Evolutionary conservation across 257 asterid genomes (phyloP).

Genomic region (Solanum piurae): DNA sequence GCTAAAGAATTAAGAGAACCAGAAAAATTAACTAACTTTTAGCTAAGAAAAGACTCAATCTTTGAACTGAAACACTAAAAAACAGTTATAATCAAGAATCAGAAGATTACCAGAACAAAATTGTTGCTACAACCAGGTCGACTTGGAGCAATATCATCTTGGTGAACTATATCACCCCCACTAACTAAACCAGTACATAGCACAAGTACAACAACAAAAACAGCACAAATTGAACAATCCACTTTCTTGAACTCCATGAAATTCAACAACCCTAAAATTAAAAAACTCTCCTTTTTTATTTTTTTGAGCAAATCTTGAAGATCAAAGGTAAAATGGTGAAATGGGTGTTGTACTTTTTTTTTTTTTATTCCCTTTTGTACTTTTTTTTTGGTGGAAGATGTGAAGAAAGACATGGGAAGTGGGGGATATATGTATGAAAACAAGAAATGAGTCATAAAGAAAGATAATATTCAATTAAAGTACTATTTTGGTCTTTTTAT

Average conservation of each 20-base stretch:
- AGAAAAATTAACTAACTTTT: neutral
- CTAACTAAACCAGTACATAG: slow-evolving; percentile 27
- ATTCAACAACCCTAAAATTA: neutral
- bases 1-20: neutral
- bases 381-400: slow-evolving; percentile 1
- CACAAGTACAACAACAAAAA: slow-evolving; percentile 26
- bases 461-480: neutral
- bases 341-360: neutral
- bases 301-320: slow-evolving; percentile 5
- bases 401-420: slow-evolving; percentile 1
- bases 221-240: slow-evolving; percentile 26
- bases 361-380: neutral
- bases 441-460: neutral
- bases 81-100: neutral
- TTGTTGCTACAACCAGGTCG: slow-evolving; percentile 80
- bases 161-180: slow-evolving; percentile 89
- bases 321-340: slow-evolving; percentile 26
- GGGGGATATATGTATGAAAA: neutral
- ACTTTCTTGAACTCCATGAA: slow-evolving; percentile 34
- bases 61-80: neutral
- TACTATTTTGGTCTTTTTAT: slow-evolving; percentile 16
- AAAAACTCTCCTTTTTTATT: neutral
- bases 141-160: slow-evolving; percentile 68
- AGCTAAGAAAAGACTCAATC: neutral
- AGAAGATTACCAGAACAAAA: slow-evolving; percentile 62